Percentiles rank a stretch among this genome's conserved stretches.
These are phyloP conservation scores for Coemansia sp. DNA, from an alignment of 192 early-diverging fungal species.

Conservation along the genomic window DNA sequence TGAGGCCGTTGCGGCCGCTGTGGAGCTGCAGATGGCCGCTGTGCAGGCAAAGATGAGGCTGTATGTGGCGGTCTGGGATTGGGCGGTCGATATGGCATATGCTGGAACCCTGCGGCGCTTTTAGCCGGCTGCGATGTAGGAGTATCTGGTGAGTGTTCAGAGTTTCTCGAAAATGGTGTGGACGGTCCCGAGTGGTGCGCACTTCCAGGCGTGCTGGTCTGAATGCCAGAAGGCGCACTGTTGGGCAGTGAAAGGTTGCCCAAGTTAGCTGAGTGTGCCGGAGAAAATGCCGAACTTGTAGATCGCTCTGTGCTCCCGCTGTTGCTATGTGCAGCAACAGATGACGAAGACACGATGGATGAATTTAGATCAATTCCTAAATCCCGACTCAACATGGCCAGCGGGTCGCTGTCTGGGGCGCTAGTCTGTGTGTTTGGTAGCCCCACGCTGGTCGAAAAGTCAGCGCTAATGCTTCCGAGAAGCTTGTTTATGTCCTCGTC, in stretches of 20 bases:
- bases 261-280: not conserved
- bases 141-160: not conserved
- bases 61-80: conserved; percentile 7
- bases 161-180: conserved; percentile 1
- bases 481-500: conserved; percentile 48
- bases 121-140: not conserved
- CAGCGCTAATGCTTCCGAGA: conserved; percentile 39
- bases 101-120: conserved; percentile 3
- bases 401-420: conserved; percentile 16
- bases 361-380: conserved; percentile 38
- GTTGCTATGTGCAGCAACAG: not conserved
- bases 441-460: conserved; percentile 19
- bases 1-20: conserved; percentile 14
- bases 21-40: not conserved
- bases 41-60: not conserved
- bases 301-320: not conserved
- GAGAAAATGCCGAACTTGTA: conserved; percentile 7
- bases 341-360: not conserved
- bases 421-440: conserved; percentile 2
- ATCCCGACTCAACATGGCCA: conserved; percentile 29
- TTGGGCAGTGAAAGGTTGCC: not conserved
- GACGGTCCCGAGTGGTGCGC: not conserved
- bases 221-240: not conserved
- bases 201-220: conserved; percentile 1
- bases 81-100: not conserved